These are phyloP conservation scores for Rubia peregrina DNA, from an alignment of 305 asterid genomes.

Conservation along the genomic window DNA sequence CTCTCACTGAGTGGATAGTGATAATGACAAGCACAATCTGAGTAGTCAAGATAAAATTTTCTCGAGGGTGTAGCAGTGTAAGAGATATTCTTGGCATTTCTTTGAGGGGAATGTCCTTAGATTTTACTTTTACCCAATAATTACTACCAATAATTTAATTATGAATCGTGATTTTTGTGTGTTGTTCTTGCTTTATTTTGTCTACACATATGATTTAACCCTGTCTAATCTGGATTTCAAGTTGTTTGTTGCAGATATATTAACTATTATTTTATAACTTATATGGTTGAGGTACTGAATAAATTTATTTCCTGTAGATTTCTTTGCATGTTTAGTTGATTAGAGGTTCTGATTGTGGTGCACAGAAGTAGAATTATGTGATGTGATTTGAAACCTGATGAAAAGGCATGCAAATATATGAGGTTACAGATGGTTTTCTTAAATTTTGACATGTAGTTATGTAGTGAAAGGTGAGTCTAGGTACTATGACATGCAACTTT, in stretches of 20 bases:
- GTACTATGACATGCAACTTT: neutral
- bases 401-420: neutral
- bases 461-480: neutral
- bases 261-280: neutral
- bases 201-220: neutral
- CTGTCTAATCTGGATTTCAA: neutral
- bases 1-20: neutral
- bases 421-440: neutral
- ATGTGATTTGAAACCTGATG: neutral
- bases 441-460: conserved; percentile 2
- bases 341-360: neutral
- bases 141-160: neutral
- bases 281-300: neutral
- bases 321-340: neutral
- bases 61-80: neutral
- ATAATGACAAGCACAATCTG: neutral
- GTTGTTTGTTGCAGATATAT: conserved; percentile 3
- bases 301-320: neutral
- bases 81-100: neutral
- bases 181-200: neutral
- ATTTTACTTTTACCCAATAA: neutral
- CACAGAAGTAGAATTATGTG: neutral
- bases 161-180: neutral
- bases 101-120: neutral
- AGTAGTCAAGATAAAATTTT: neutral